Evolutionary conservation across 495 filamentous ascomycete genomes (phyloP), one percentile per base, ranked within the genome.

Genomic region (Xylaria acuta): DNA sequence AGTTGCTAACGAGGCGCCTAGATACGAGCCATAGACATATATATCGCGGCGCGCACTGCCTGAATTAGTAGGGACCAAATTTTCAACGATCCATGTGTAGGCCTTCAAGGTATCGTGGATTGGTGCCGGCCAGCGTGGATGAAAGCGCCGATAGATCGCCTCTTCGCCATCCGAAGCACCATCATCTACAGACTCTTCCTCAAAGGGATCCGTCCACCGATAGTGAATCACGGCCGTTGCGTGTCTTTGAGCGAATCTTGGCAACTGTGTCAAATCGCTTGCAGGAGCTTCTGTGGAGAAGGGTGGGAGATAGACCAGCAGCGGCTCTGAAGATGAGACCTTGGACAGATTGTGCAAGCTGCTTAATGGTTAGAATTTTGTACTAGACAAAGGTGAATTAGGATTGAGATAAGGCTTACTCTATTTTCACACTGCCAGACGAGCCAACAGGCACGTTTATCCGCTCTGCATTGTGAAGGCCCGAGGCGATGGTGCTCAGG

Each of bases 11-110:
- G 82, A 77, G 38, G 85, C 87, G 34, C 87, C 85, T 0, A 88
- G 80, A 72, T 83, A 84, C 20, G 84, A 84, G 40, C 86, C 85
- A 73, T 81, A 86, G 43, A 89, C 75, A 58, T 86, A 84, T 62
- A 87, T 72, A 32, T 82, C 76, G 0, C 82, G 79, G 27, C 77
- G 79, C 16, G 18, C 71, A 71, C 70, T 38, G 20, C 32, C 32
- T 22, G 58, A 47, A 27, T 16, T 40, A 0, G 73, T 51, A 0
- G 77, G 76, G 0, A 66, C 64, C n/a, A 86, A 77, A 43, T 84
- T 82, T 38, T 77, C 56, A 58, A 75, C 40, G 41, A 85, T 80
- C 82, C 82, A 87, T 32, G 78, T 73, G 74, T 86, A 88, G 40
- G 82, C 86, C 70, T 76, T 83, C 36, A 75, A 69, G 7, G 80